Percentiles rank a stretch among this genome's conserved stretches.
These are phyloP conservation scores for Alternaria arborescens DNA, from an alignment of 2,329 filamentous ascomycete genomes.

Conservation along the genomic window DNA sequence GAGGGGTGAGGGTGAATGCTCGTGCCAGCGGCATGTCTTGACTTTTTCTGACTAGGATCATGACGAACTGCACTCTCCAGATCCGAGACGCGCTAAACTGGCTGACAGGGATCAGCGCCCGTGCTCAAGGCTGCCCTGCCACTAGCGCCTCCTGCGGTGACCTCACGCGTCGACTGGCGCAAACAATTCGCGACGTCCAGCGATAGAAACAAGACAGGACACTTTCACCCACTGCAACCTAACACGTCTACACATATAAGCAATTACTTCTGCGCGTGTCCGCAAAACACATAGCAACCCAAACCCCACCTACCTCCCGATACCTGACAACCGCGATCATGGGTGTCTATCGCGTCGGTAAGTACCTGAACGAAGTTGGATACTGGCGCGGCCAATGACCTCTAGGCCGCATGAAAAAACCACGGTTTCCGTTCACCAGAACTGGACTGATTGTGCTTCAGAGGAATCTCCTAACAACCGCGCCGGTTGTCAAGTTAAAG, in stretches of 20 bases:
- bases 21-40: constrained; percentile 24
- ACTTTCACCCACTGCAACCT: background rate
- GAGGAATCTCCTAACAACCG: constrained; percentile 63
- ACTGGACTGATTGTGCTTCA: constrained; percentile 10
- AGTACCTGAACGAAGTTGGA: constrained; percentile 7
- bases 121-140: constrained; percentile 19
- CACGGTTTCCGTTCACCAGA: background rate
- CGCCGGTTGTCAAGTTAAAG: constrained; percentile 74
- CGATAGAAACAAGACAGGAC: background rate
- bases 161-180: constrained; percentile 20
- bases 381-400: background rate
- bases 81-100: constrained; percentile 23
- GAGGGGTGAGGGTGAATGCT: constrained; percentile 27
- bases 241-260: constrained; percentile 2
- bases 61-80: constrained; percentile 24
- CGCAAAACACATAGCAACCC: background rate
- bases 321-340: constrained; percentile 24
- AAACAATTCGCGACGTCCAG: constrained; percentile 19
- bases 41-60: constrained; percentile 40
- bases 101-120: constrained; percentile 8
- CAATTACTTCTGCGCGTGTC: constrained; percentile 7
- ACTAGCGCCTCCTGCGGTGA: constrained; percentile 17
- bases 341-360: constrained; percentile 42
- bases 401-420: background rate
- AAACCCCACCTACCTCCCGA: background rate